A percentile compares a stretch with the other conserved stretches of the same genome.
These are phyloP conservation scores for Aspergillus bombycis DNA, from an alignment of 2,329 filamentous ascomycete genomes.

Conservation along the genomic window DNA sequence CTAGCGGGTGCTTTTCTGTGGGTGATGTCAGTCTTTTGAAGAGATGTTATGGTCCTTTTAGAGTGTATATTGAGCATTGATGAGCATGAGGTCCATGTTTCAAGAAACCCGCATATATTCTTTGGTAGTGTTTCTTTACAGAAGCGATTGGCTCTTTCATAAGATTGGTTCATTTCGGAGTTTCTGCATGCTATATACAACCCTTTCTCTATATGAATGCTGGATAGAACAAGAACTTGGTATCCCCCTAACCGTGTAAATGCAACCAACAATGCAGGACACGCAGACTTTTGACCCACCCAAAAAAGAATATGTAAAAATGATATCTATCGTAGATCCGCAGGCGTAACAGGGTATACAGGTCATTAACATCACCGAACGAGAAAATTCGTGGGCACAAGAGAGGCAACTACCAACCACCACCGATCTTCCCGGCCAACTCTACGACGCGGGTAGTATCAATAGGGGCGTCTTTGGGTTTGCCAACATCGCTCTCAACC, in stretches of 20 bases:
- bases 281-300: not conserved
- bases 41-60: too few relatives aligned
- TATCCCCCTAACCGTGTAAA: slow-evolving; percentile 20
- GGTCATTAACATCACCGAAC: slow-evolving; percentile 19
- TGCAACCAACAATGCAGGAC: slow-evolving; percentile 8
- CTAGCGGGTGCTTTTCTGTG: not conserved
- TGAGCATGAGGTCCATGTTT: not conserved
- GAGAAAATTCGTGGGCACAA: not conserved
- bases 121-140: not conserved
- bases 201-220: not conserved
- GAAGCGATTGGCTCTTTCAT: not conserved
- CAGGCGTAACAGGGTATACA: slow-evolving; percentile 21
- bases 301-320: slow-evolving; percentile 1
- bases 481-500: slow-evolving; percentile 94
- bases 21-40: not conserved
- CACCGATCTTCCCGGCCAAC: slow-evolving; percentile 86
- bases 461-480: slow-evolving; percentile 59
- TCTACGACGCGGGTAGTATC: slow-evolving; percentile 84
- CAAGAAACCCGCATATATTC: not conserved
- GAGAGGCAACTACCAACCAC: slow-evolving; percentile 74
- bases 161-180: not conserved
- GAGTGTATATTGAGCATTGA: not conserved
- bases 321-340: not conserved
- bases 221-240: slow-evolving; percentile 11
- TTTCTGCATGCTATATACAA: not conserved